These are phyloP conservation scores for Penicillium taxi DNA, from an alignment of 495 filamentous ascomycete species.

Conservation along the genomic window DNA sequence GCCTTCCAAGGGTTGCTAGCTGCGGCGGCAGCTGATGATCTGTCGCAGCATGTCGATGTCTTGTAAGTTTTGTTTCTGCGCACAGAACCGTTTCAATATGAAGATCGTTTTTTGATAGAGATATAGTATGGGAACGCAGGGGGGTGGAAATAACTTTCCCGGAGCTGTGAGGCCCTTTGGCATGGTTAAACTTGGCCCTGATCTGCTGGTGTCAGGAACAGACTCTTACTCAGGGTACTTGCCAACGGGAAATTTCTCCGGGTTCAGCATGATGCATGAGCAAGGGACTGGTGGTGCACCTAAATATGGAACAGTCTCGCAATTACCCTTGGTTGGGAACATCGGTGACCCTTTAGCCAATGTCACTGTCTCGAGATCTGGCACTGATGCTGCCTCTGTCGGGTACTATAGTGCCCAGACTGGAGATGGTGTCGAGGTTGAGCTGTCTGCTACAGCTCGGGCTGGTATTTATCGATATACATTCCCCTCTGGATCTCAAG, in stretches of 20 bases:
- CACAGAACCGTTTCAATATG: neutral
- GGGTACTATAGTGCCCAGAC: conserved; percentile 57
- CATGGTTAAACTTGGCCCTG: conserved; percentile 65
- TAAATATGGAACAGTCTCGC: conserved; percentile 62
- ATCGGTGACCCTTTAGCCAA: conserved; percentile 51
- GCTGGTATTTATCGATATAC: conserved; percentile 57
- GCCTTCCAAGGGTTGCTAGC: conserved; percentile 7
- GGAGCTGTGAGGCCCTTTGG: conserved; percentile 59
- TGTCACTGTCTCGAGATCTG: conserved; percentile 41
- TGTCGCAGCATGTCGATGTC: conserved; percentile 28
- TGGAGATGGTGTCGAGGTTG: conserved; percentile 46
- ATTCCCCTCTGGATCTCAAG: conserved; percentile 37
- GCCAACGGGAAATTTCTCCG: conserved; percentile 51
- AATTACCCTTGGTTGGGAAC: conserved; percentile 52
- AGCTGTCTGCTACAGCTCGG: conserved; percentile 53
- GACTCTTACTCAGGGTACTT: conserved; percentile 63
- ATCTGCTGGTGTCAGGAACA: conserved; percentile 38
- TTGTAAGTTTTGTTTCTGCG: conserved; percentile 17
- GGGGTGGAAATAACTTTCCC: conserved; percentile 63
- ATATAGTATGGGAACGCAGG: conserved; percentile 25
- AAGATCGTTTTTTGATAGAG: neutral
- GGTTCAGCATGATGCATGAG: conserved; percentile 69
- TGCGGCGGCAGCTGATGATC: conserved; percentile 7
- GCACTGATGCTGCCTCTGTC: conserved; percentile 46
- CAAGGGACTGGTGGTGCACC: conserved; percentile 67